Conservation (phyloP, 2,329 filamentous ascomycete species). For the Colletotrichum liriopes region DNA sequence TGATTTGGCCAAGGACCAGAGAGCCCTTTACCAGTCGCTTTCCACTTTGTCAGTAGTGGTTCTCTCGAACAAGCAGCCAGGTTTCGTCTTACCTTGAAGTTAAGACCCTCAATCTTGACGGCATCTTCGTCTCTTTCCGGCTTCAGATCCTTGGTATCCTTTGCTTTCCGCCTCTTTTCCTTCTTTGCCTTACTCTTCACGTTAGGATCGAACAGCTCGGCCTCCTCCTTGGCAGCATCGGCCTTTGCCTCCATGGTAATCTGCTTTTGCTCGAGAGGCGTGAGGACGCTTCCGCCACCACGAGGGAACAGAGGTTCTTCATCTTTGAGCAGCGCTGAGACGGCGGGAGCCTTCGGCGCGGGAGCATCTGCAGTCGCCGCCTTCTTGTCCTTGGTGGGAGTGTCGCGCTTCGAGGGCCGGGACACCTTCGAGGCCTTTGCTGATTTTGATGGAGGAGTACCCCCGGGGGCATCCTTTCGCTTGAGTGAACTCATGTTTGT, state of each 20-base stretch:
- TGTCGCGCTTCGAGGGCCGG: conserved; percentile 64
- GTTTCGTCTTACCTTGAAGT: conserved; percentile 79
- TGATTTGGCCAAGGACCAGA: conserved; percentile 88
- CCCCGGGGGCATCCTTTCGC: conserved; percentile 71
- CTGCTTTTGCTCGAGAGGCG: conserved; percentile 95
- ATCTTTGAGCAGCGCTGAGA: conserved; percentile 70
- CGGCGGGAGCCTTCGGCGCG: conserved; percentile 53
- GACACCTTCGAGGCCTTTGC: conserved; percentile 63
- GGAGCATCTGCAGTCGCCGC: conserved; percentile 48
- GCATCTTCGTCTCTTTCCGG: conserved; percentile 68
- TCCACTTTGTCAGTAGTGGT: conserved; percentile 51
- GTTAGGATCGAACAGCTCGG: conserved; percentile 67
- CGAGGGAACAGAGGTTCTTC: conserved; percentile 94
- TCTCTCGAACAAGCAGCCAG: neutral
- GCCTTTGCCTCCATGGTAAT: conserved; percentile 94
- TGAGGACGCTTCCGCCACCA: conserved; percentile 91
- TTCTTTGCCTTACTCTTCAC: conserved; percentile 64
- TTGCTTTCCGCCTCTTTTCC: conserved; percentile 71
- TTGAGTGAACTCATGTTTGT: conserved; percentile 70
- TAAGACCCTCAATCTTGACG: conserved; percentile 87
- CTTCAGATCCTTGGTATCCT: conserved; percentile 62
- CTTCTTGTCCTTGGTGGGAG: conserved; percentile 52
- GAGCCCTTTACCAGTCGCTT: conserved; percentile 89
- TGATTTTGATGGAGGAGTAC: conserved; percentile 64
- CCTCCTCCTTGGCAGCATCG: conserved; percentile 91